phyloP scores from a whole-genome alignment of 495 filamentous ascomycete species.

The Xylaria sp. region DNA sequence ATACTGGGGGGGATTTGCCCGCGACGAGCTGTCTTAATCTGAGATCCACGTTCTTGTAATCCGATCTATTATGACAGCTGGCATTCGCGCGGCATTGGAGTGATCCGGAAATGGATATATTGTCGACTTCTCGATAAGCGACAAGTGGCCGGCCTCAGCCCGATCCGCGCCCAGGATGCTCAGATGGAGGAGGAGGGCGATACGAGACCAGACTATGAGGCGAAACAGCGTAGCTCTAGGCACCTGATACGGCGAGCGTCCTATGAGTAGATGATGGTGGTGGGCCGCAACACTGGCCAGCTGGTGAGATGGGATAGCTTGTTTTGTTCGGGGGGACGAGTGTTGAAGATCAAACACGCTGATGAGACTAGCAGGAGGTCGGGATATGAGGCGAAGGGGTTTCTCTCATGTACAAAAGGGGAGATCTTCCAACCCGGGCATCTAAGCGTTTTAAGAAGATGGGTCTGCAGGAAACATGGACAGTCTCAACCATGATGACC shows the following conservation, averaged over 20 bases:
- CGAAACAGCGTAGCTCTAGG: constrained; percentile 32
- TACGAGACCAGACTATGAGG: constrained; percentile 29
- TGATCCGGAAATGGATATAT: constrained; percentile 29
- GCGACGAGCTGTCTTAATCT: constrained; percentile 41
- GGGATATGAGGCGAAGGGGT: constrained; percentile 46
- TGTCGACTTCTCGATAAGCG: constrained; percentile 27
- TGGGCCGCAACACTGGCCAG: constrained; percentile 8
- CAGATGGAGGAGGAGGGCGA: constrained; percentile 24
- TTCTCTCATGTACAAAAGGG: constrained; percentile 48
- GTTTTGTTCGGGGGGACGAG: constrained; percentile 45
- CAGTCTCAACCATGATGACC: constrained; percentile 38
- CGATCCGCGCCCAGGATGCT: constrained; percentile 25
- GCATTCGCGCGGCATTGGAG: constrained; percentile 55
- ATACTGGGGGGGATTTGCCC: constrained; percentile 48
- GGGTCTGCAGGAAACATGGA: constrained; percentile 39
- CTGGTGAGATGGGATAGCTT: not conserved
- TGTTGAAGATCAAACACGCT: constrained; percentile 54
- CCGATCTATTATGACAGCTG: constrained; percentile 55
- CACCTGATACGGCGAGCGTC: constrained; percentile 25
- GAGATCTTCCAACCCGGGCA: constrained; percentile 35
- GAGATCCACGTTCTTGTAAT: constrained; percentile 55
- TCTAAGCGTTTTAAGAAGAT: constrained; percentile 48
- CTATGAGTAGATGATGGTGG: constrained; percentile 32
- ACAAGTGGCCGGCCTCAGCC: constrained; percentile 20
- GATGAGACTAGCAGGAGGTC: constrained; percentile 39